Percentiles rank a stretch among this genome's conserved stretches.
Evolutionary conservation across 805 yeast genomes (phyloP).

Genomic region (Lachancea quebecensis): DNA sequence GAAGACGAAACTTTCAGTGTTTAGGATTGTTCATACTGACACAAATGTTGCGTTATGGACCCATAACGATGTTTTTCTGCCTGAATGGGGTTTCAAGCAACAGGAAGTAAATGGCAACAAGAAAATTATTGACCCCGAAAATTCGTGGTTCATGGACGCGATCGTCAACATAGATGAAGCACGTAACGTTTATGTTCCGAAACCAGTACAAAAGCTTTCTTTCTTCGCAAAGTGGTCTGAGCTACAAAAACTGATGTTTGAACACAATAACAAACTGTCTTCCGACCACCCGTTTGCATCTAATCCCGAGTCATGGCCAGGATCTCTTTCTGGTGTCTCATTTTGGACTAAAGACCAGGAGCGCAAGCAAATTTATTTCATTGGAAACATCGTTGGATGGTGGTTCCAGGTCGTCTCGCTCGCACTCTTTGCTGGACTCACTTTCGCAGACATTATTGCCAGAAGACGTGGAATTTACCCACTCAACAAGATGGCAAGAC

Average conservation of each 20-base stretch:
- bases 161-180: constrained; percentile 59
- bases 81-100: constrained; percentile 92
- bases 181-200: constrained; percentile 60
- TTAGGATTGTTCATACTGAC: constrained; percentile 73
- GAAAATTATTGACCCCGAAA: constrained; percentile 57
- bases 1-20: constrained; percentile 61
- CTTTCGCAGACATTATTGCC: constrained; percentile 69
- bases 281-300: constrained; percentile 95
- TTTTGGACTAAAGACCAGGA: constrained; percentile 80
- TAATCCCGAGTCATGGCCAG: constrained; percentile 87
- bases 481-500: constrained; percentile 54
- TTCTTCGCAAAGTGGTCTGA: constrained; percentile 87
- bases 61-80: constrained; percentile 72
- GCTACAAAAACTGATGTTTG: constrained; percentile 81
- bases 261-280: constrained; percentile 80
- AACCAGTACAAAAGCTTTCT: constrained; percentile 52
- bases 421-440: constrained; percentile 53
- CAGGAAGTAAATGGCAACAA: constrained; percentile 95
- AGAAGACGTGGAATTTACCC: constrained; percentile 62
- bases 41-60: constrained; percentile 94
- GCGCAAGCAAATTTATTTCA: constrained; percentile 74
- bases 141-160: constrained; percentile 69
- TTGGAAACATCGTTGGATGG: constrained; percentile 89
- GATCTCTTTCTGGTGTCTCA: constrained; percentile 82
- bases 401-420: constrained; percentile 69